These are phyloP conservation scores for Mycena metata DNA, from an alignment of 768 basidiomycete genomes.

Conservation along the genomic window DNA sequence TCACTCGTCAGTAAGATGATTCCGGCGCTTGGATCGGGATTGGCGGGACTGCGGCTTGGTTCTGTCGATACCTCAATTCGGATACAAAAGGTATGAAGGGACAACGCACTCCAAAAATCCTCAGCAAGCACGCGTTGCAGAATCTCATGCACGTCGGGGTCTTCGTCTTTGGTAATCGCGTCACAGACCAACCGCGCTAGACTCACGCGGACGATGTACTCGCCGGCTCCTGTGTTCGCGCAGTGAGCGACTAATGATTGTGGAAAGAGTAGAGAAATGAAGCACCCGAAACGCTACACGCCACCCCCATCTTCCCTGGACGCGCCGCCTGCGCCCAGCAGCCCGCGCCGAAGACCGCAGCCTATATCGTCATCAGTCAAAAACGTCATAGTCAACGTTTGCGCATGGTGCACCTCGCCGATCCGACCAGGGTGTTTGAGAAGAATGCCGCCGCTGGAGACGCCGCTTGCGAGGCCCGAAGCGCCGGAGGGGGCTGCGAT, in stretches of 20 bases:
- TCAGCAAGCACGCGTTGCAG: conserved; percentile 31
- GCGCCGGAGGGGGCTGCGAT: conserved; percentile 50
- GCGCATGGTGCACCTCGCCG: conserved; percentile 72
- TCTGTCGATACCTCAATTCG: conserved; percentile 7
- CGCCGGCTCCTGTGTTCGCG: conserved; percentile 70
- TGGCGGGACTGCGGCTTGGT: conserved; percentile 28
- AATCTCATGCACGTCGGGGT: conserved; percentile 55
- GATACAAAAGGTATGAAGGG: neutral
- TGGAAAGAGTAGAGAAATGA: neutral
- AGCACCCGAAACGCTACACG: conserved; percentile 80
- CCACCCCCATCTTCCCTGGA: conserved; percentile 53
- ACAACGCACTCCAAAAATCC: conserved; percentile 22
- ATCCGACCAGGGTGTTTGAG: conserved; percentile 81
- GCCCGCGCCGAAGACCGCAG: conserved; percentile 79
- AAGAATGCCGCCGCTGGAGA: conserved; percentile 87
- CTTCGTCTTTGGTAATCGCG: conserved; percentile 48
- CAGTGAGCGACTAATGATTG: neutral
- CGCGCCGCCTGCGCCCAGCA: conserved; percentile 73
- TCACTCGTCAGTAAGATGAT: conserved; percentile 70
- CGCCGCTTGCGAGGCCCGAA: conserved; percentile 69
- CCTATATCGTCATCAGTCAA: no score
- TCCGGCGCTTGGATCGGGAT: conserved; percentile 67
- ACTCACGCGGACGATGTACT: conserved; percentile 71
- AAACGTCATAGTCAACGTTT: neutral
- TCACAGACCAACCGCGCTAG: conserved; percentile 71